phyloP scores from a whole-genome alignment of 1,284 basidiomycete genomes.

The Microbotryum saponariae region DNA sequence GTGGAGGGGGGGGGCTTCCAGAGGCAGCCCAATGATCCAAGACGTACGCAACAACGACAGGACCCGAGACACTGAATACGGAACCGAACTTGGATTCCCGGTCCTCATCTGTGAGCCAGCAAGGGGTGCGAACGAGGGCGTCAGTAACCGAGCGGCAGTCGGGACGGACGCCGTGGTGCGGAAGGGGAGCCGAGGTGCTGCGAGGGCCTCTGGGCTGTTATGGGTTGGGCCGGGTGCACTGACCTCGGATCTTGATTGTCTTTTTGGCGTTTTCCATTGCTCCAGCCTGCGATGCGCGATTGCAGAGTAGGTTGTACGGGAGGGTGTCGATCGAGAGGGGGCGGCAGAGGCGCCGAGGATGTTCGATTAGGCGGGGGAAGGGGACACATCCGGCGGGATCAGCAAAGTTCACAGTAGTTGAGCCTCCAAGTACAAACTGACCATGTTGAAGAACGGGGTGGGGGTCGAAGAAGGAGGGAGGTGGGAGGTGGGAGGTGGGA shows the following conservation, averaged over 20 bases:
- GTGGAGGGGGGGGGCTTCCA: too few species aligned
- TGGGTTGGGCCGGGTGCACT: conserved; percentile 8
- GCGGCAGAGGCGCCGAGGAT: neutral
- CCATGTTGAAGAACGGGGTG: too few species aligned
- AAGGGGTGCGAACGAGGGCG: neutral
- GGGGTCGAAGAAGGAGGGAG: too few species aligned
- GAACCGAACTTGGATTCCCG: conserved; percentile 79
- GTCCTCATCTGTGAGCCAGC: conserved; percentile 62
- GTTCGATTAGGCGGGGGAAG: neutral
- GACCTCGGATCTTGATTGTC: conserved; percentile 59
- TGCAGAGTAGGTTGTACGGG: neutral
- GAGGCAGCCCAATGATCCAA: too few species aligned
- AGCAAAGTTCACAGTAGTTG: neutral
- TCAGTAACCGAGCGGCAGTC: neutral
- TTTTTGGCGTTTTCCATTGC: conserved; percentile 83
- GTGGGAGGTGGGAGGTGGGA: too few species aligned
- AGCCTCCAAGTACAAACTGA: too few species aligned
- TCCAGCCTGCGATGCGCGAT: conserved; percentile 51
- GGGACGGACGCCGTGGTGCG: conserved; percentile 4
- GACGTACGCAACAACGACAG: conserved; percentile 73
- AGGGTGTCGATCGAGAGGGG: neutral
- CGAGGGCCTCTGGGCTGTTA: too few species aligned
- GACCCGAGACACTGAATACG: conserved; percentile 90
- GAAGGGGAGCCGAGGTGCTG: too few species aligned
- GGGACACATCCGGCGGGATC: neutral